These are phyloP conservation scores for Cyclocybe aegerita DNA, from an alignment of 768 basidiomycete genomes.

Conservation along the genomic window DNA sequence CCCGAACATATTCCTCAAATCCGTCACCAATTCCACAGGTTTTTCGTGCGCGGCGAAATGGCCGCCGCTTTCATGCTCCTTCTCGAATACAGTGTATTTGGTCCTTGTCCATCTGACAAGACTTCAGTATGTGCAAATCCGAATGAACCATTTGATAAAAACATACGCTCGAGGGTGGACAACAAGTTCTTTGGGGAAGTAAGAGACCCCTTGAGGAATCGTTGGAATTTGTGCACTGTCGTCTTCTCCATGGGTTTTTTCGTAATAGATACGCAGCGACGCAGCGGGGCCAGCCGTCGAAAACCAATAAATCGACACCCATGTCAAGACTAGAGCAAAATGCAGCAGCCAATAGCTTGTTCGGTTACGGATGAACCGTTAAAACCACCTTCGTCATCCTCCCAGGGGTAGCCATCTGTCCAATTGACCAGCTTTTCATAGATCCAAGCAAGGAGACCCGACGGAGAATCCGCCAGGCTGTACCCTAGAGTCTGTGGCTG, in stretches of 20 bases:
- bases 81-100: constrained; percentile 41
- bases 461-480: constrained; percentile 55
- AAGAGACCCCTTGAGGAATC: constrained; percentile 49
- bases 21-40: constrained; percentile 45
- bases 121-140: not conserved
- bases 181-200: constrained; percentile 49
- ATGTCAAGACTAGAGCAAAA: constrained; percentile 47
- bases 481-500: constrained; percentile 57
- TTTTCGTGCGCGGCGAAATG: constrained; percentile 57
- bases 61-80: constrained; percentile 47
- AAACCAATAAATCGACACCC: constrained; percentile 59
- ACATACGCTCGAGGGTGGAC: constrained; percentile 29
- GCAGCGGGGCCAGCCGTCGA: constrained; percentile 59
- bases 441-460: constrained; percentile 53
- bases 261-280: constrained; percentile 60
- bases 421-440: constrained; percentile 50
- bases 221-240: constrained; percentile 8
- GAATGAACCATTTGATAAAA: not conserved
- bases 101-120: constrained; percentile 39
- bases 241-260: constrained; percentile 26
- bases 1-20: constrained; percentile 56
- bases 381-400: constrained; percentile 48
- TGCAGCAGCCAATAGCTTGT: not conserved
- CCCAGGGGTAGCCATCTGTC: constrained; percentile 56
- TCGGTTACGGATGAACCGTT: not conserved